phyloP scores from a whole-genome alignment of 2,329 filamentous ascomycete species.

The Nigrospora sphaerica region DNA sequence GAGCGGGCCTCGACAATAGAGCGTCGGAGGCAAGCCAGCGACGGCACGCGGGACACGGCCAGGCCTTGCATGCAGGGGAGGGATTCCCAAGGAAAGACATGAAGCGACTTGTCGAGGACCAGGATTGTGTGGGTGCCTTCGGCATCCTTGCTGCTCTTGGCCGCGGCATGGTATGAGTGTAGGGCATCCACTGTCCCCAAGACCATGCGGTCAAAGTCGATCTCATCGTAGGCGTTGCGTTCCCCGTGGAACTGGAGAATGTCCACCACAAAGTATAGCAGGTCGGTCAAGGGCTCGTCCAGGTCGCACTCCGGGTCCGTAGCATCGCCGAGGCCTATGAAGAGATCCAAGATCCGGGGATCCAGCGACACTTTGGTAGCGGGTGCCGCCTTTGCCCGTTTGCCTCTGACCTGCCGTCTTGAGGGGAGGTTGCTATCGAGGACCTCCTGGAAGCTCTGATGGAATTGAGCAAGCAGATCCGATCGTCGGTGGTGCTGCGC shows the following conservation, averaged over 20 bases:
- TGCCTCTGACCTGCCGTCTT: constrained; percentile 54
- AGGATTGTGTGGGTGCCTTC: constrained; percentile 68
- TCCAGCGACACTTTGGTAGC: constrained; percentile 41
- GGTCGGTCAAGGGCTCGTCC: constrained; percentile 83
- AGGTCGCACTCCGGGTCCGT: constrained; percentile 62
- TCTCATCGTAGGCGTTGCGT: constrained; percentile 92
- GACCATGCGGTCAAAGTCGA: constrained; percentile 89
- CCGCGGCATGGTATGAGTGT: constrained; percentile 62
- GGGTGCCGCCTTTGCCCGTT: constrained; percentile 38
- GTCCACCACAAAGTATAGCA: constrained; percentile 94
- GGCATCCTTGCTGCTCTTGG: constrained; percentile 29
- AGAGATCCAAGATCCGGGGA: constrained; percentile 70
- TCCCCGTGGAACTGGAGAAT: constrained; percentile 96
- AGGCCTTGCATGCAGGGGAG: constrained; percentile 74
- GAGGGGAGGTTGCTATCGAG: constrained; percentile 84
- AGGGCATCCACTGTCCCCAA: constrained; percentile 83
- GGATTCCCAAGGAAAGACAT: constrained; percentile 93
- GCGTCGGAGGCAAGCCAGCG: constrained; percentile 72
- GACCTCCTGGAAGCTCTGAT: constrained; percentile 68
- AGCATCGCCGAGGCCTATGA: constrained; percentile 75
- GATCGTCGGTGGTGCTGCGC: constrained; percentile 61
- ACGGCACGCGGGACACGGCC: constrained; percentile 82
- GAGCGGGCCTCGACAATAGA: constrained; percentile 54
- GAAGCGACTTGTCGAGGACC: constrained; percentile 84
- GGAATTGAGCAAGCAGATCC: constrained; percentile 66